Evolutionary conservation across 257 asterid species (phyloP).

Genomic region (Nemophila menziesii): DNA sequence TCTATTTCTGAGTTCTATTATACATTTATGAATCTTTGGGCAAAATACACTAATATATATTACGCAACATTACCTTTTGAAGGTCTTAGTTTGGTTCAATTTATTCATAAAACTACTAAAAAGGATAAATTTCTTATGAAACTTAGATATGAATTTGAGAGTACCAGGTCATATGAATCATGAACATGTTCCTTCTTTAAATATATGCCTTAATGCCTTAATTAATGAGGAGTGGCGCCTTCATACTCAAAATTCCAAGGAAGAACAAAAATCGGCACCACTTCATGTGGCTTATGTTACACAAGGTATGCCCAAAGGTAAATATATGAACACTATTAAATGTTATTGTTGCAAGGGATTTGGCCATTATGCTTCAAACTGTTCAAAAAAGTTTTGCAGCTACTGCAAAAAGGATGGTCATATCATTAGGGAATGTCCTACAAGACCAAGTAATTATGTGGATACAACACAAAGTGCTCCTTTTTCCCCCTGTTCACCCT

Average conservation of each 20-base stretch:
- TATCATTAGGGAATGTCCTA: neutral
- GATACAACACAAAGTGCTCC: neutral
- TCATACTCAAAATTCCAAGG: too few relatives aligned
- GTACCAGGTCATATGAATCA: too few relatives aligned
- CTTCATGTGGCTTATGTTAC: neutral
- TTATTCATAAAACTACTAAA: neutral
- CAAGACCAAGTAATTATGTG: neutral
- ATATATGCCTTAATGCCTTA: neutral
- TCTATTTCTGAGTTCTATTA: neutral
- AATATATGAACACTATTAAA: neutral
- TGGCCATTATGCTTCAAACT: neutral
- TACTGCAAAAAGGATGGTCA: slow-evolving; percentile 2
- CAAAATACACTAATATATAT: neutral
- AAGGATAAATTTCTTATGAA: neutral
- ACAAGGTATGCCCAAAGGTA: neutral
- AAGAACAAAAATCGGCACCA: neutral
- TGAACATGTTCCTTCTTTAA: neutral
- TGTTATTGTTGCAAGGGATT: neutral
- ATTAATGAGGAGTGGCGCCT: neutral
- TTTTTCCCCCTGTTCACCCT: neutral
- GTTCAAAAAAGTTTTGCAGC: neutral
- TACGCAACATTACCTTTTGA: neutral
- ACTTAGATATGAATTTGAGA: neutral
- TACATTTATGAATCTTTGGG: neutral
- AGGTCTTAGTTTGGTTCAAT: neutral